A percentile compares a stretch with the other conserved stretches of the same genome.
Evolutionary conservation across 2,329 filamentous ascomycete species (phyloP).

Genomic region (Parasarocladium wereldwijsianum): DNA sequence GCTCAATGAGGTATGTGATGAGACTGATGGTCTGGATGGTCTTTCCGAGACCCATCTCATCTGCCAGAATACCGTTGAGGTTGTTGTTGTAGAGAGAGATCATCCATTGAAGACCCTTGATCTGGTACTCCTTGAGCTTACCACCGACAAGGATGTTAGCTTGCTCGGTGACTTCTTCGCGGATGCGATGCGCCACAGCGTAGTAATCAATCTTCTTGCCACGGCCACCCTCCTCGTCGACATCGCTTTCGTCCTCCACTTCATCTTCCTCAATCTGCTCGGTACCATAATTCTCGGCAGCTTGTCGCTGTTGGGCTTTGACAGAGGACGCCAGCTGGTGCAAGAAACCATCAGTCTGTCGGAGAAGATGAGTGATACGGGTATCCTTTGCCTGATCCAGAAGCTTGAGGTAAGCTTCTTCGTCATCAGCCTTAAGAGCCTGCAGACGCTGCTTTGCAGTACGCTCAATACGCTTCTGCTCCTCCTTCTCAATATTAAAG

Average conservation of each 20-base stretch:
- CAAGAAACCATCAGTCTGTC: constrained; percentile 95
- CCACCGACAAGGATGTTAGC: constrained; percentile 81
- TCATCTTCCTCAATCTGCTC: constrained; percentile 30
- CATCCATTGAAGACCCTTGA: constrained; percentile 99
- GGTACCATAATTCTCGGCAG: constrained; percentile 64
- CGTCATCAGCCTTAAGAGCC: constrained; percentile 95
- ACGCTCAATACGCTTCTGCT: constrained; percentile 94
- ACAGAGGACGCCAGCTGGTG: constrained; percentile 90
- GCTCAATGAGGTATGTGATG: constrained; percentile 93
- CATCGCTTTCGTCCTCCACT: constrained; percentile 50
- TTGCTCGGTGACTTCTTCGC: constrained; percentile 78
- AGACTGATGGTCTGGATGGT: constrained; percentile 98
- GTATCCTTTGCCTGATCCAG: constrained; percentile 98
- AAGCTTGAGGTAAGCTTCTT: constrained; percentile 95
- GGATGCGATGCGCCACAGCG: constrained; percentile 88
- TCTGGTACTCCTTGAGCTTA: constrained; percentile 87
- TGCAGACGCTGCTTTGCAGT: constrained; percentile 99
- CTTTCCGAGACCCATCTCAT: constrained; percentile 99
- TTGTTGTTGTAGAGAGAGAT: constrained; percentile 99
- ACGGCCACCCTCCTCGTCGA: constrained; percentile 50
- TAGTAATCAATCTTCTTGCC: constrained; percentile 94
- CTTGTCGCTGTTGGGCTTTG: constrained; percentile 79
- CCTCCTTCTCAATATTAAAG: constrained; percentile 95
- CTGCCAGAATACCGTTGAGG: constrained; percentile 92
- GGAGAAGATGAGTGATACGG: constrained; percentile 92